phyloP scores from a whole-genome alignment of 176 grass and related monocot species.

The Tillandsia fasciculata region DNA sequence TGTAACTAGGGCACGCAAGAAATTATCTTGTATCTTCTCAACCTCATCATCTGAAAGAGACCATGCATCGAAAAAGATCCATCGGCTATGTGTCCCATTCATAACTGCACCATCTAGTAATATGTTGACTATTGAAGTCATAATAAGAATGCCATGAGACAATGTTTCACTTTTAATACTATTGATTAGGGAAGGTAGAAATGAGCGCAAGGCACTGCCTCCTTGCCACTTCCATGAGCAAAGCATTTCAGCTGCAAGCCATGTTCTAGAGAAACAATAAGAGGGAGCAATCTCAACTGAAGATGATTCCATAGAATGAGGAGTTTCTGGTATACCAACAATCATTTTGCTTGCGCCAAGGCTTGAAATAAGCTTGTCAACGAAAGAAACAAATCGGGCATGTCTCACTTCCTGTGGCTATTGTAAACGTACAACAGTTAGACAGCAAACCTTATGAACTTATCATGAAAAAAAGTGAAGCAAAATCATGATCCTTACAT shows the following conservation, averaged over 20 bases:
- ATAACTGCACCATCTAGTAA: constrained; percentile 50
- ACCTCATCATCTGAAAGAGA: constrained; percentile 43
- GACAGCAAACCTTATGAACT: neutral
- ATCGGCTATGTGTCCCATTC: constrained; percentile 33
- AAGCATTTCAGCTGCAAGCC: constrained; percentile 83
- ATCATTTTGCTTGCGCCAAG: constrained; percentile 71
- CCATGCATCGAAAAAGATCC: constrained; percentile 82
- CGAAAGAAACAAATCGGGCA: constrained; percentile 55
- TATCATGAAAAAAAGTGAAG: neutral
- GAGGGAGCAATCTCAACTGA: constrained; percentile 19
- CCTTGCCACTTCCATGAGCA: constrained; percentile 77
- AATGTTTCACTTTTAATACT: constrained; percentile 38
- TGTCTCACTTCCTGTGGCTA: constrained; percentile 51
- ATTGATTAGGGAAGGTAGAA: constrained; percentile 63
- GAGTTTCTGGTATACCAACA: constrained; percentile 46
- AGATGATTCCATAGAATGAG: constrained; percentile 17
- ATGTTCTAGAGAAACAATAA: constrained; percentile 39
- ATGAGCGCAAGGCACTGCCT: constrained; percentile 38
- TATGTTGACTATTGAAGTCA: constrained; percentile 41
- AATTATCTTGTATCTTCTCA: constrained; percentile 55
- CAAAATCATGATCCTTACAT: neutral
- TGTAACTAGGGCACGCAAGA: constrained; percentile 60
- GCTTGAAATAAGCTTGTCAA: constrained; percentile 59
- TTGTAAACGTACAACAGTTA: neutral
- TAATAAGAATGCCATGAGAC: constrained; percentile 21